Conservation (phyloP, 2,329 filamentous ascomycete genomes). For the Talaromyces sp. region DNA sequence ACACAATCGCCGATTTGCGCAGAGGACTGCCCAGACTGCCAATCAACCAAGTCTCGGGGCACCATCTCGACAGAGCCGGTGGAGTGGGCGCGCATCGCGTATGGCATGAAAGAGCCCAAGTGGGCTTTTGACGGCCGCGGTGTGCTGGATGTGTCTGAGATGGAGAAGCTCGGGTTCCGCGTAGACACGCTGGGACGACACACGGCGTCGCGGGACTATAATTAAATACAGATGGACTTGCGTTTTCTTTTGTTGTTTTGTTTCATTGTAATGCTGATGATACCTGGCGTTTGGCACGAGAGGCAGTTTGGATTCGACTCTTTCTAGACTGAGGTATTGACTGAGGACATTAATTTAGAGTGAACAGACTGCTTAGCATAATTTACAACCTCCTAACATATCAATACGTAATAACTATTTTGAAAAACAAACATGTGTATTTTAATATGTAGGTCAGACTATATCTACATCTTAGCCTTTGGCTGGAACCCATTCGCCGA, state of each 20-base stretch:
- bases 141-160: conserved; percentile 27
- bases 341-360: not conserved
- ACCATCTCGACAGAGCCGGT: conserved; percentile 24
- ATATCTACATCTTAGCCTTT: conserved; percentile 29
- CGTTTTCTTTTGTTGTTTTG: not conserved
- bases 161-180: conserved; percentile 32
- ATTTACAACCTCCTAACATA: not conserved
- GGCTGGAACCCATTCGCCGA: conserved; percentile 30
- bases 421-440: not conserved
- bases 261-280: conserved; percentile 1
- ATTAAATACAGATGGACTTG: not conserved
- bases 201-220: conserved; percentile 7
- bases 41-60: conserved; percentile 13
- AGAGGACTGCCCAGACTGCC: conserved; percentile 22
- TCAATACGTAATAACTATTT: not conserved
- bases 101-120: conserved; percentile 42
- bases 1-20: conserved; percentile 20
- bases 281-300: conserved; percentile 10
- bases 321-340: not conserved
- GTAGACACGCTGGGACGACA: conserved; percentile 22
- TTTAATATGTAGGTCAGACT: not conserved
- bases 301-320: not conserved
- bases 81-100: conserved; percentile 44
- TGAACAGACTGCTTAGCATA: not conserved
- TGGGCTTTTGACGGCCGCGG: conserved; percentile 47